Base-by-base conservation (phyloP, 164 flowering plant genomes). In the Akebia trifoliata region DNA sequence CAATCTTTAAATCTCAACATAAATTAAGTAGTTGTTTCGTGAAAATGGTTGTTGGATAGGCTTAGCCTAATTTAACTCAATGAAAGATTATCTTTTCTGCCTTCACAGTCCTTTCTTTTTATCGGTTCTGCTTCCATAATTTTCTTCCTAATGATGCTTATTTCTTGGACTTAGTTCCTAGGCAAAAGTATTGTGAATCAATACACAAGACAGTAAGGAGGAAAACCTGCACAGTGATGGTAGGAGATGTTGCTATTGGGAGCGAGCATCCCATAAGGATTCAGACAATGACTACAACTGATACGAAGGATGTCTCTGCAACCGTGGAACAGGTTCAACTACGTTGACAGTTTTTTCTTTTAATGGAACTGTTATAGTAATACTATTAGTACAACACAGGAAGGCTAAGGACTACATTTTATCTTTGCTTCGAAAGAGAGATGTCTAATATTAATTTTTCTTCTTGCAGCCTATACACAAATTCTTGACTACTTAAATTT, bases 271-370 rank as follows among this genome's bases (percentile, higher is more conserved):
- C 98, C 15, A 92, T 92, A 47, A 79, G 95, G 68, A 73, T 87
- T 69, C 98, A 92, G 55, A 92, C 98, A 3, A 89, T 92, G 98
- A 92, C 98, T 15, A 92, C 98, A 26, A 70, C 83, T 29, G 98
- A 92, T 67, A 89, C 98, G 1, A 92, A 92, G 73, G 87, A 89
- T 79, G 82, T 86, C 54, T 85, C 90, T 59, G 95, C 64, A 17
- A 87, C 96, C 21, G 96, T 92, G 59, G 95, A 85, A 63, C 82
- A 89, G 98, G 98, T 92, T 64, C 24, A 39, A 50, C 21, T 4
- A 11, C 20, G 56, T 46, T 20, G 12, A 39, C 45, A 42, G 36
- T 8, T 58, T 22, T 30, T 37, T 56, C 55, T 38, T 10, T 6
- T 21, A 11, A 38, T n/a, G 4, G 6, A 50, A 50, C 37, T 31